Conservation (phyloP, 345 rosid genomes). For the Melaleuca alternifolia region DNA sequence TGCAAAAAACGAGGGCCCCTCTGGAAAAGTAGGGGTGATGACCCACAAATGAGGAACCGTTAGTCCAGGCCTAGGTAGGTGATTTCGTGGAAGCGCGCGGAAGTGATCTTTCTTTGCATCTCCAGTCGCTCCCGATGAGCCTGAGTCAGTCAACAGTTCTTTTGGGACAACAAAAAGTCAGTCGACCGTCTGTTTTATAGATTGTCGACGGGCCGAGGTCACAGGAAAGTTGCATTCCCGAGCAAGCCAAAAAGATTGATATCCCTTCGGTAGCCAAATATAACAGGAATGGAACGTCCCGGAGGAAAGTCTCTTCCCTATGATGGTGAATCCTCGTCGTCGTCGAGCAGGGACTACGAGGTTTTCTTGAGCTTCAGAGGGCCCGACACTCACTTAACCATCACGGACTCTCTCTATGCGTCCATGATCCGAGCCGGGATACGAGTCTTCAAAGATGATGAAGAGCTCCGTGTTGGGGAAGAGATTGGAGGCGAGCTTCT, state of each 20-base stretch:
- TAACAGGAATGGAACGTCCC: neutral
- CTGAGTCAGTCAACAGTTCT: neutral
- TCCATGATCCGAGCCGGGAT: neutral
- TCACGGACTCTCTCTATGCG: neutral
- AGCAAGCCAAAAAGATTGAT: neutral
- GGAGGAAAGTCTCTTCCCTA: neutral
- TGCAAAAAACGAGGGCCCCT: too few relatives aligned
- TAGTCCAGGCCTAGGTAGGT: too few relatives aligned
- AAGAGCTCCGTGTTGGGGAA: neutral
- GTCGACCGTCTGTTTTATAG: neutral
- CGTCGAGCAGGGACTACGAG: neutral
- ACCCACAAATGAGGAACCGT: too few relatives aligned
- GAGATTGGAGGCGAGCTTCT: neutral
- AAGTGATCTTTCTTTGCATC: too few relatives aligned
- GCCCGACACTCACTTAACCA: neutral
- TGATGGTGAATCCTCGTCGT: neutral
- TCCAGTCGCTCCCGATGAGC: too few relatives aligned
- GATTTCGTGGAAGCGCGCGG: too few relatives aligned
- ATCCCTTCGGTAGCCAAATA: neutral
- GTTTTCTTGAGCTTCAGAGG: neutral
- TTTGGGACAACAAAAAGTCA: neutral
- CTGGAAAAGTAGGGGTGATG: too few relatives aligned
- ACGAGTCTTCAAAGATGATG: neutral
- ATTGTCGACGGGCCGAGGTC: neutral
- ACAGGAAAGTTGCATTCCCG: neutral